These are phyloP conservation scores for Gelatoporia subvermispora DNA, from an alignment of 768 basidiomycete genomes.

Conservation along the genomic window DNA sequence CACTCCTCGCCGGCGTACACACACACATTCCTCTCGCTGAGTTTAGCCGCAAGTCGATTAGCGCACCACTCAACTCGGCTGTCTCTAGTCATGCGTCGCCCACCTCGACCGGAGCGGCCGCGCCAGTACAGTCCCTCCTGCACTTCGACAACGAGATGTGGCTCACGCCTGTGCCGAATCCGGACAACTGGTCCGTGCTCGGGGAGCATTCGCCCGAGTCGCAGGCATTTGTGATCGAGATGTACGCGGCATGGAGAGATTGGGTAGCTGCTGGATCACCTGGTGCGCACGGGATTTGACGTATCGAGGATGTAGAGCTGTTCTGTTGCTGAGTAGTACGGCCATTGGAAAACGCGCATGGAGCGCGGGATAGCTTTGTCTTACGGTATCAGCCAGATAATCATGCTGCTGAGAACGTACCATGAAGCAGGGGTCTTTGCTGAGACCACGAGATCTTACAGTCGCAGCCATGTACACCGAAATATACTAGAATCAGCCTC, in stretches of 20 bases:
- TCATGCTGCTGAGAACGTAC: too few species aligned
- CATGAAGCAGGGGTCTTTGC: too few species aligned
- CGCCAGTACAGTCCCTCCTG: constrained; percentile 21
- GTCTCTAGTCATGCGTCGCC: not conserved
- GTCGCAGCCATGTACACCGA: too few species aligned
- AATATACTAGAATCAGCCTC: too few species aligned
- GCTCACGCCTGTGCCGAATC: constrained; percentile 74
- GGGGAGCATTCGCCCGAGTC: constrained; percentile 66
- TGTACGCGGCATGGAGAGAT: constrained; percentile 73
- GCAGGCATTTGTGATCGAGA: constrained; percentile 72
- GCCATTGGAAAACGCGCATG: too few species aligned
- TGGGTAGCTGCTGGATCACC: constrained; percentile 57
- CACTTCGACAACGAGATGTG: constrained; percentile 59
- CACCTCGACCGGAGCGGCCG: constrained; percentile 1
- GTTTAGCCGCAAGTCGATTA: constrained; percentile 38
- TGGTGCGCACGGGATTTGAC: constrained; percentile 48
- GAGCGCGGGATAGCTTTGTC: too few species aligned
- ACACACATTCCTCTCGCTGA: constrained; percentile 56
- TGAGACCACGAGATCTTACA: too few species aligned
- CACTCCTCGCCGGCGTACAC: constrained; percentile 46
- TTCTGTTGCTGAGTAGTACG: too few species aligned
- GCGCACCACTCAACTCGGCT: constrained; percentile 8
- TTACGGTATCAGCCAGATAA: too few species aligned
- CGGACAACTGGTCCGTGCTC: constrained; percentile 42
- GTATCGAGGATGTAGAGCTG: too few species aligned